Evolutionary conservation across 2,329 filamentous ascomycete species (phyloP).

Genomic region (Xylaria sp.): DNA sequence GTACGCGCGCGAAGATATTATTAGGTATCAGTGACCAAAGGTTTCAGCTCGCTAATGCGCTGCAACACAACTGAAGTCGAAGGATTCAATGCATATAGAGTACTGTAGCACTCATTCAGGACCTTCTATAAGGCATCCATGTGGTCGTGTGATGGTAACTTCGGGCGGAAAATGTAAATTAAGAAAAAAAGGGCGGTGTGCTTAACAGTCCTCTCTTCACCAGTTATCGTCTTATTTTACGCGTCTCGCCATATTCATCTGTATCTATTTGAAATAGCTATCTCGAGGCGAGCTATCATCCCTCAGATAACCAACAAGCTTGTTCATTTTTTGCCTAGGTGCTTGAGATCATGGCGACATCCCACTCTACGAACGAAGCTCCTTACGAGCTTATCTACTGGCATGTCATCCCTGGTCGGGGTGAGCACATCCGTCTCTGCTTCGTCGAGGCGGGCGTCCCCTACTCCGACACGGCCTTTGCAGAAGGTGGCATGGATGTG

Average conservation of each 20-base stretch:
- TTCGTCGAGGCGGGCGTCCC: constrained; percentile 69
- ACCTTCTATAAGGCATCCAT: not conserved
- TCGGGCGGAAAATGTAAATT: too few species aligned
- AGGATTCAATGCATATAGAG: too few species aligned
- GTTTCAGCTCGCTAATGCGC: not conserved
- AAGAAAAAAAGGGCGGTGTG: too few species aligned
- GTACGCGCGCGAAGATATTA: not conserved
- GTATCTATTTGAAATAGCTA: too few species aligned
- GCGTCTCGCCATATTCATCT: too few species aligned
- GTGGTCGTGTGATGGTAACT: not conserved
- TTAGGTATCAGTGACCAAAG: too few species aligned
- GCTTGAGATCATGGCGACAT: not conserved
- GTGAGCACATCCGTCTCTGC: constrained; percentile 72
- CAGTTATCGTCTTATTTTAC: too few species aligned
- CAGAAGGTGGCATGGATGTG: constrained; percentile 6
- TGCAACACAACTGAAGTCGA: not conserved
- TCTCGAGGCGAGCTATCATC: too few species aligned
- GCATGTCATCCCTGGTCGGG: constrained; percentile 71
- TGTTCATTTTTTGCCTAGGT: not conserved
- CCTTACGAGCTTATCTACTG: constrained; percentile 72
- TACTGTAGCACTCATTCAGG: not conserved
- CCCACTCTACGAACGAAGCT: constrained; percentile 21
- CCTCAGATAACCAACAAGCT: not conserved
- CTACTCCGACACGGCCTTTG: constrained; percentile 65
- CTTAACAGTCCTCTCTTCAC: too few species aligned